Evolutionary conservation across 2,329 filamentous ascomycete genomes (phyloP), one percentile per base, ranked within the genome.

Genomic region (Fusarium anguioides): DNA sequence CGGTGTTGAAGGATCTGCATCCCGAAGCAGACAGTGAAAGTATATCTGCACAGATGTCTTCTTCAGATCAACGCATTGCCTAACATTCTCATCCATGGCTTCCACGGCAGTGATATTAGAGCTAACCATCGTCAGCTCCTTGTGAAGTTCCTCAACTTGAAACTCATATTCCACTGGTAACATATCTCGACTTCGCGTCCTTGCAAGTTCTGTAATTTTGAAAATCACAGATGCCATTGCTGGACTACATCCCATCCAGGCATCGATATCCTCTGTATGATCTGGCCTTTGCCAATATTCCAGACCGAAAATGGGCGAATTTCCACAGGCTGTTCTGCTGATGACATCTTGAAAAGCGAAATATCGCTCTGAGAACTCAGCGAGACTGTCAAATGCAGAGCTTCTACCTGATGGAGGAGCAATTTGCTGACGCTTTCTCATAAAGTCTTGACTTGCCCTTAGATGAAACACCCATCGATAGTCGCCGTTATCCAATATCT

Each of bases 331-430:
- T 0, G 82, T 84, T 31, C 82, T 77, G 26, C 82, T 82, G 62
- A 84, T 84, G 17, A 83, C 81, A 58, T 84, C 82, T 58, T 84
- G 82, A 15, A 83, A 84, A 5, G 82, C 82, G 53, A 84, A 84
- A 62, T 83, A 84, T 2, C 78, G 76, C 61, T 84, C 82, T 1
- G 81, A 78, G 8, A 78, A 77, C 0, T 78, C 72, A 6, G 63
- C 47, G 7, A 71, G 55, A 21, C 44, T 67, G 6, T 18, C 62
- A 20, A 48, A 55, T 6, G 58, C 45, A 1, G 40, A 29, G 4
- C 26, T 37, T 3, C 44, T 20, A 2, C 26, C 29, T 1, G 52
- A n/a, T 67, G 71, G 45, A 72, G 73, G 17, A 46, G 50, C 41
- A 9, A 74, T 47, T 8, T 66, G 68, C 27, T 76, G 75, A 17